Base-by-base conservation (phyloP, 2,329 filamentous ascomycete genomes). In the Trichophyton equinum region DNA sequence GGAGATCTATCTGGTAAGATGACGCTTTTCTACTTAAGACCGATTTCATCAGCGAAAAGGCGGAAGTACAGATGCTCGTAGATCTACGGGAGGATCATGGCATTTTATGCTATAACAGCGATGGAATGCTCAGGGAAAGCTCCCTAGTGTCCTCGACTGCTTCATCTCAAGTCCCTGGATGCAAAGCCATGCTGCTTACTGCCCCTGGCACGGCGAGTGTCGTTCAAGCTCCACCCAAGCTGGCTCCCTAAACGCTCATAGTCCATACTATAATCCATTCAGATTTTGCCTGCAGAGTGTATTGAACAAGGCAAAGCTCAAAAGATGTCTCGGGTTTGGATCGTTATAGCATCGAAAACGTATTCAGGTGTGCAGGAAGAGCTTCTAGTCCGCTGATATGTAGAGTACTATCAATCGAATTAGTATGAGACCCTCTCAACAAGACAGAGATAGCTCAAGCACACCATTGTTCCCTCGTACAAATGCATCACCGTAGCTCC, bases 401-500 rank as follows among this genome's bases (percentile, higher is more conserved):
- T 64, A 64, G 25, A 64, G 62, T 9, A 64, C 62, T 64, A 38
- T 13, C 38, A 44, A 59, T 51, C n/a, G 15, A 13, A 15, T 18
- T 20, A 56, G 27, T 40, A n/a, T 13, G 18, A 30, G 13, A 38
- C 38, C 18, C 20, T 13, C 30, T 22, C 9, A 15, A 6, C 38
- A n/a, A 20, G n/a, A 13, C 65, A 64, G 38, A 64, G 60, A n/a
- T 15, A 7, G 40, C 6, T 4, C 38, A 64, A 61, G 1, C 51
- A 40, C 67, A 95, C 92, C 92, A 71, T 97, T 97, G 77, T 97
- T 97, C 67, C 92, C 92, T 74, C 92, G 83, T 62, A 97, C 88
- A 73, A 97, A 97, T 4, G 92, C 90, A 79, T 97, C 92, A 6
- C 92, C 92, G 72, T 96, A 96, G 60, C 83, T 88, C 69, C 89